phyloP scores from a whole-genome alignment of 805 yeast genomes.

The Cyberlindnera japonica region DNA sequence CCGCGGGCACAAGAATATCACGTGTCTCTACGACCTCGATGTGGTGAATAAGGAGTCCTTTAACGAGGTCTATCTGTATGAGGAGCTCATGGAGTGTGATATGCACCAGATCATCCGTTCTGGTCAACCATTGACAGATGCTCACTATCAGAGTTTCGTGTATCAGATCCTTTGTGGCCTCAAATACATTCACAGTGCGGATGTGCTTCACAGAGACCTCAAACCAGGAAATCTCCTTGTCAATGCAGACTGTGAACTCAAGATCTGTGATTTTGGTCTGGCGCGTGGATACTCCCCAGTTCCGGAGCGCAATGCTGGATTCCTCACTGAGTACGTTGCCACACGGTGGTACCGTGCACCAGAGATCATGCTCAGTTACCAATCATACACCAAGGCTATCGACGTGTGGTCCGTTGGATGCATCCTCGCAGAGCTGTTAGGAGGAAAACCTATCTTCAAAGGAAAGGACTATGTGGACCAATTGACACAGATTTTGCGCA shows the following conservation, averaged over 20 bases:
- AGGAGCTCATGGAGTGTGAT: conserved; percentile 97
- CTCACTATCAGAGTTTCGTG: conserved; percentile 89
- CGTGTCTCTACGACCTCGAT: conserved; percentile 92
- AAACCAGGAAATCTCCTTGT: conserved; percentile 92
- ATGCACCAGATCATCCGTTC: conserved; percentile 96
- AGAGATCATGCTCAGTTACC: conserved; percentile 91
- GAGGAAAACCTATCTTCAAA: conserved; percentile 87
- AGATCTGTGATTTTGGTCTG: conserved; percentile 94
- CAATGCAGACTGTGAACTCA: conserved; percentile 94
- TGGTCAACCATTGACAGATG: conserved; percentile 89
- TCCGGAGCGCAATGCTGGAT: conserved; percentile 86
- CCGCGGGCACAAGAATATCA: conserved; percentile 94
- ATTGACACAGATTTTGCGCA: conserved; percentile 77
- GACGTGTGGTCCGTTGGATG: conserved; percentile 99
- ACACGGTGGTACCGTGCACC: conserved; percentile 99
- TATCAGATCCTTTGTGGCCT: conserved; percentile 92
- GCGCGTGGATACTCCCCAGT: conserved; percentile 87
- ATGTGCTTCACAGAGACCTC: conserved; percentile 88
- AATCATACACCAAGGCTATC: conserved; percentile 92
- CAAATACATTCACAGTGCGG: conserved; percentile 85
- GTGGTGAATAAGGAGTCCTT: conserved; percentile 69
- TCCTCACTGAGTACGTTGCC: conserved; percentile 95
- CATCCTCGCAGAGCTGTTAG: conserved; percentile 87
- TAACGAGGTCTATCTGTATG: conserved; percentile 90
- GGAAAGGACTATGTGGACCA: conserved; percentile 97